phyloP scores from a whole-genome alignment of 208 protist species.

The Acanthamoeba healyi region DNA sequence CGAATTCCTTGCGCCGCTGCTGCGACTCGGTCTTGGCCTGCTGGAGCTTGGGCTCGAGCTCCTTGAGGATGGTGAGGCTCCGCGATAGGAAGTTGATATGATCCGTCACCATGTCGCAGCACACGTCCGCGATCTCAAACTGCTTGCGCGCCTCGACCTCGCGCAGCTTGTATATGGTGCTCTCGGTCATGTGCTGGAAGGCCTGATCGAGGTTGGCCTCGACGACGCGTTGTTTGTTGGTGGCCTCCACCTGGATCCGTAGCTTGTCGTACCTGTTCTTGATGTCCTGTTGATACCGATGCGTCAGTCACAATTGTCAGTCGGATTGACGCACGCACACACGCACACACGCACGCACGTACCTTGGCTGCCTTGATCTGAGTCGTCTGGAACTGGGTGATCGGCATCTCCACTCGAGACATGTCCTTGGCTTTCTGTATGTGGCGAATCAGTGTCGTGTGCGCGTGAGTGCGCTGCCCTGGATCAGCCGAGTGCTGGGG shows the following conservation, averaged over 20 bases:
- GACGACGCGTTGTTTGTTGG: conserved; percentile 61
- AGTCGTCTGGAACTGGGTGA: conserved; percentile 62
- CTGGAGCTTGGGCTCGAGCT: conserved; percentile 70
- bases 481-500: neutral
- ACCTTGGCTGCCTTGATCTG: conserved; percentile 61
- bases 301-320: neutral
- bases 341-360: too few relatives aligned
- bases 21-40: conserved; percentile 61
- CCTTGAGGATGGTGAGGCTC: conserved; percentile 66
- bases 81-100: conserved; percentile 71
- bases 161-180: conserved; percentile 65
- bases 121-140: conserved; percentile 67
- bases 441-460: neutral
- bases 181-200: conserved; percentile 67
- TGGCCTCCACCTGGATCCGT: conserved; percentile 65
- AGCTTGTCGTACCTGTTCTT: conserved; percentile 69
- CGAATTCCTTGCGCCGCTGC: conserved; percentile 70
- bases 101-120: conserved; percentile 72
- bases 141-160: conserved; percentile 74
- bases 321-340: neutral
- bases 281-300: neutral
- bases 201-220: conserved; percentile 65
- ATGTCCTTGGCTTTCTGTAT: conserved; percentile 71
- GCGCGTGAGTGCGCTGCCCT: too few relatives aligned
- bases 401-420: conserved; percentile 49